Percentiles rank a stretch among this genome's conserved stretches.
These are phyloP conservation scores for Garcia nutans DNA, from an alignment of 345 rosid genomes.

Conservation along the genomic window DNA sequence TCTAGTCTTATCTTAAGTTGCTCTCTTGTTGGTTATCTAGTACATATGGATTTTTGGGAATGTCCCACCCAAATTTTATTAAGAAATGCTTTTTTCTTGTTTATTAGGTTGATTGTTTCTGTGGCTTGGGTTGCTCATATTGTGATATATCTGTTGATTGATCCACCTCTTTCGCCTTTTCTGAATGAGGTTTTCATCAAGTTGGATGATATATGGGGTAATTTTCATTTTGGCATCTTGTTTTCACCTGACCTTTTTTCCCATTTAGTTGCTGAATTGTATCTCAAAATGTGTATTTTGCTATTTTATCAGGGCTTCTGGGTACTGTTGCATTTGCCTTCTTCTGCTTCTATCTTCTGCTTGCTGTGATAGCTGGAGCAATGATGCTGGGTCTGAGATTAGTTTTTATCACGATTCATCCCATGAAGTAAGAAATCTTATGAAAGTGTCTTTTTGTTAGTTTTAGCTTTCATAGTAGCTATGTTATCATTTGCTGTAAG, in stretches of 20 bases:
- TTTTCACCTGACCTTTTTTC: not conserved
- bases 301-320: slow-evolving; percentile 67
- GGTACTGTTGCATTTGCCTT: slow-evolving; percentile 95
- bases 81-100: not conserved
- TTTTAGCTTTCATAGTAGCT: slow-evolving; percentile 12
- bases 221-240: slow-evolving; percentile 15
- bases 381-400: slow-evolving; percentile 96
- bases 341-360: slow-evolving; percentile 93
- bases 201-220: slow-evolving; percentile 97
- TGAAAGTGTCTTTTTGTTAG: not conserved
- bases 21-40: not conserved
- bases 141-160: slow-evolving; percentile 71
- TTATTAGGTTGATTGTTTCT: slow-evolving; percentile 76
- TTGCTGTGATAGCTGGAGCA: slow-evolving; percentile 95
- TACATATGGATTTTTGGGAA: not conserved
- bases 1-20: not conserved
- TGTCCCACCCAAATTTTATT: not conserved
- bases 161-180: slow-evolving; percentile 89
- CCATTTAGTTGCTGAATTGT: slow-evolving; percentile 8
- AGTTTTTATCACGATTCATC: slow-evolving; percentile 86
- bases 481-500: not conserved
- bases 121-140: slow-evolving; percentile 98
- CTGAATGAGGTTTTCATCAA: slow-evolving; percentile 94
- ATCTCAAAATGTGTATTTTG: slow-evolving; percentile 16
- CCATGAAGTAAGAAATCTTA: slow-evolving; percentile 73